Conservation (phyloP, 73 alveolate species). For the Paramecium sonneborni region DNA sequence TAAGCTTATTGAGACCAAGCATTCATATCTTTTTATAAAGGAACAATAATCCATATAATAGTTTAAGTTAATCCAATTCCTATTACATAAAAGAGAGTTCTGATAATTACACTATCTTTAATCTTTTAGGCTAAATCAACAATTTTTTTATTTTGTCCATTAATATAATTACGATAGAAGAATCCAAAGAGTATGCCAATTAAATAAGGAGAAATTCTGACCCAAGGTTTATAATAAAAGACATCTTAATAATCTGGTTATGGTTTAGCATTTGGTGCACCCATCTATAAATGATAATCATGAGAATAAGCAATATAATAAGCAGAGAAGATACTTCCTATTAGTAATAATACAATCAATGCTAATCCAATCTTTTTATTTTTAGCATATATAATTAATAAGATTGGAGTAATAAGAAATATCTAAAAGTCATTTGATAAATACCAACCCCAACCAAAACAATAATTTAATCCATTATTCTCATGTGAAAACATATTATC, state of each 20-base stretch:
- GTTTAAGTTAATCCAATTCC: conserved; percentile 68
- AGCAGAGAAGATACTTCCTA: conserved; percentile 29
- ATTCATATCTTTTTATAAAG: conserved; percentile 57
- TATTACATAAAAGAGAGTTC: conserved; percentile 37
- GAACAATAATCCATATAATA: conserved; percentile 59
- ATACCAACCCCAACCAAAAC: conserved; percentile 78
- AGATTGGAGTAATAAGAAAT: conserved; percentile 60
- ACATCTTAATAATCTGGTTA: conserved; percentile 57
- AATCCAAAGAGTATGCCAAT: conserved; percentile 65
- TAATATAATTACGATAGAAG: conserved; percentile 61
- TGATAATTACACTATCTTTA: not conserved
- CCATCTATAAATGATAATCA: conserved; percentile 10
- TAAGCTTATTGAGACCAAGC: conserved; percentile 40
- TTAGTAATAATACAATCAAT: not conserved
- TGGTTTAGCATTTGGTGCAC: conserved; percentile 31
- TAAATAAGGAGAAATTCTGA: conserved; percentile 68
- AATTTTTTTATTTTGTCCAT: not conserved
- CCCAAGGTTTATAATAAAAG: conserved; percentile 69
- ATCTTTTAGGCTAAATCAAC: conserved; percentile 17
- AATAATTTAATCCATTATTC: conserved; percentile 12
- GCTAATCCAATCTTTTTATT: conserved; percentile 57
- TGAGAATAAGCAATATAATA: conserved; percentile 18
- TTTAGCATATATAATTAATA: conserved; percentile 48
- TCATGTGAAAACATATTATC: conserved; percentile 64
- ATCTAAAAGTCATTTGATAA: conserved; percentile 69